Conservation (phyloP, 1,284 basidiomycete species). For the Ustilago shanxiensis region DNA sequence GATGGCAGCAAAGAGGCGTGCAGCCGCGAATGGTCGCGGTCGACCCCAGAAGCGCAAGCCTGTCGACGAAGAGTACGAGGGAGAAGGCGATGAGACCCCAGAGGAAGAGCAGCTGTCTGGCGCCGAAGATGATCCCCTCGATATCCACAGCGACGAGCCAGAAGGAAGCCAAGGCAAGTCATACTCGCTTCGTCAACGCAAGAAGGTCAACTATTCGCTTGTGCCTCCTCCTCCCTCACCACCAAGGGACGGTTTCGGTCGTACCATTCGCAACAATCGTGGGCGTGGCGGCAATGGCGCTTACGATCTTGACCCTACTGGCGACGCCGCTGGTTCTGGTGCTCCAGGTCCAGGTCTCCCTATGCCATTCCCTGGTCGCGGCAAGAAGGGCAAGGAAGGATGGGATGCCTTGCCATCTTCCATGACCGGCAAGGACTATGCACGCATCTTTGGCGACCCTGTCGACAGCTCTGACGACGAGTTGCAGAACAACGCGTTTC, state of each 20-base stretch:
- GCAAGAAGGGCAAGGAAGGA: slow-evolving; percentile 58
- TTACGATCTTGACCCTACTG: slow-evolving; percentile 39
- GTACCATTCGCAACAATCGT: slow-evolving; percentile 44
- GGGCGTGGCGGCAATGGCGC: slow-evolving; percentile 31
- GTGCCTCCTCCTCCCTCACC: slow-evolving; percentile 60
- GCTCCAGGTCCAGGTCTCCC: slow-evolving; percentile 31
- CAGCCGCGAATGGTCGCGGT: slow-evolving; percentile 34
- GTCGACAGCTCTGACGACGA: slow-evolving; percentile 67
- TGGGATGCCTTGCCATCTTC: slow-evolving; percentile 61
- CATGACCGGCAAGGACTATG: slow-evolving; percentile 67
- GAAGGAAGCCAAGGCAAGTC: slow-evolving; percentile 54
- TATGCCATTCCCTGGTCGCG: slow-evolving; percentile 50
- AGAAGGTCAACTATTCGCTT: slow-evolving; percentile 68
- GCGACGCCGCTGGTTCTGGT: slow-evolving; percentile 20
- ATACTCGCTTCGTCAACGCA: slow-evolving; percentile 65
- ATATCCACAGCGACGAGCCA: slow-evolving; percentile 57
- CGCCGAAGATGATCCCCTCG: slow-evolving; percentile 51
- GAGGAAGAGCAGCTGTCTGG: slow-evolving; percentile 44
- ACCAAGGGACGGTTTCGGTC: slow-evolving; percentile 62
- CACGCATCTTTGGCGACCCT: slow-evolving; percentile 62
- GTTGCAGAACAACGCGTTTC: slow-evolving; percentile 47
- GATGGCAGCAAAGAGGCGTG: slow-evolving; percentile 49
- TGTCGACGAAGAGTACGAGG: slow-evolving; percentile 46
- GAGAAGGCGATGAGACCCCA: slow-evolving; percentile 44
- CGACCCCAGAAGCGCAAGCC: slow-evolving; percentile 20